Percentiles rank a stretch among this genome's conserved stretches.
Evolutionary conservation across 257 asterid species (phyloP).

Genomic region (Lavandula angustifolia): DNA sequence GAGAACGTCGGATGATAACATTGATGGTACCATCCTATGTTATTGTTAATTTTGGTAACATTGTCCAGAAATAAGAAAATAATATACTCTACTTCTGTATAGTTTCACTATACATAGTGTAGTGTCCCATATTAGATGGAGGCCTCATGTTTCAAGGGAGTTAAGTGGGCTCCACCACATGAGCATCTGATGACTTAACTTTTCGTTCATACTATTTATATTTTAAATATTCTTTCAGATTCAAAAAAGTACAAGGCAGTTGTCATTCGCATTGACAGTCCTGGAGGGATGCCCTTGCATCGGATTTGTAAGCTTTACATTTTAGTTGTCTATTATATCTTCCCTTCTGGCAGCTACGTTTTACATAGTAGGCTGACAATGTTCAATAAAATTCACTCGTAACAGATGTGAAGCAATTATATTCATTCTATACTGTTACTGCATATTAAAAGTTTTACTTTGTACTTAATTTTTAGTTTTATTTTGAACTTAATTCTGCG

Average conservation of each 20-base stretch:
- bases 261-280: constrained; percentile 91
- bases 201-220: constrained; percentile 13
- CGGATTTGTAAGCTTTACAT: constrained; percentile 82
- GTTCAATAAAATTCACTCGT: constrained; percentile 1
- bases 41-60: too few species aligned
- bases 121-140: too few species aligned
- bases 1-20: too few species aligned
- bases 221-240: constrained; percentile 49
- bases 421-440: not conserved
- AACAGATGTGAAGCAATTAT: not conserved
- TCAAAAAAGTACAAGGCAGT: constrained; percentile 88
- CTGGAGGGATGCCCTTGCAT: constrained; percentile 99
- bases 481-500: not conserved
- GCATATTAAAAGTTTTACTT: not conserved
- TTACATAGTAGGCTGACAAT: constrained; percentile 3
- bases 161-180: too few species aligned
- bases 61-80: too few species aligned
- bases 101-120: too few species aligned
- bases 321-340: not conserved
- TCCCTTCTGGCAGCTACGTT: not conserved
- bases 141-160: too few species aligned
- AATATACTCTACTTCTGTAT: too few species aligned
- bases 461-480: not conserved
- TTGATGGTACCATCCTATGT: too few species aligned
- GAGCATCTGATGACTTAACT: constrained; percentile 16